Evolutionary conservation across 2,329 filamentous ascomycete species (phyloP).

Genomic region (Trichoderma sp.): DNA sequence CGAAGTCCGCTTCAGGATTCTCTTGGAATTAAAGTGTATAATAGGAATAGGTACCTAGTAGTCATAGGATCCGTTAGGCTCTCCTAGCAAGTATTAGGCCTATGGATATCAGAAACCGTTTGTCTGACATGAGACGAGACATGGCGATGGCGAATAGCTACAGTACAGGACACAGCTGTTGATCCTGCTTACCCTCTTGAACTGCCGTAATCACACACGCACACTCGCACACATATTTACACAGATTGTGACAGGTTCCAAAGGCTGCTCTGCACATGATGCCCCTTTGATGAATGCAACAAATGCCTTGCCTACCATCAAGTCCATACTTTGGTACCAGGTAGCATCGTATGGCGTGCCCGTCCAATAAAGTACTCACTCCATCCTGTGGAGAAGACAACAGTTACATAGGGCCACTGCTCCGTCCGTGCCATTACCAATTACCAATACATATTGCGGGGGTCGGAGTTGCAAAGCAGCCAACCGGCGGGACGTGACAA

Average conservation of each 20-base stretch:
- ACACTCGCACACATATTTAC: background rate
- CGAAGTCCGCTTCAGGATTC: background rate
- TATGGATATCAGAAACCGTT: background rate
- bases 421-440: background rate
- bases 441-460: conserved; percentile 9
- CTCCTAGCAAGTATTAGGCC: background rate
- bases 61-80: background rate
- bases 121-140: background rate
- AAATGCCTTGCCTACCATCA: background rate
- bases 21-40: background rate
- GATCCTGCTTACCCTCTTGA: background rate
- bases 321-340: background rate
- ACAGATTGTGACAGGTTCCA: background rate
- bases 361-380: background rate
- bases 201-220: background rate
- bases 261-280: background rate
- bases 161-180: background rate
- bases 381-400: background rate
- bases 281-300: background rate
- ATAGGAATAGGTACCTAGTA: background rate
- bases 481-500: background rate
- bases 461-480: background rate
- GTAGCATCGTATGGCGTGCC: background rate
- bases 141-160: background rate
- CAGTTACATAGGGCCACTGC: background rate